Conservation (phyloP, 2,329 filamentous ascomycete species). For the Madurella mycetomatis region DNA sequence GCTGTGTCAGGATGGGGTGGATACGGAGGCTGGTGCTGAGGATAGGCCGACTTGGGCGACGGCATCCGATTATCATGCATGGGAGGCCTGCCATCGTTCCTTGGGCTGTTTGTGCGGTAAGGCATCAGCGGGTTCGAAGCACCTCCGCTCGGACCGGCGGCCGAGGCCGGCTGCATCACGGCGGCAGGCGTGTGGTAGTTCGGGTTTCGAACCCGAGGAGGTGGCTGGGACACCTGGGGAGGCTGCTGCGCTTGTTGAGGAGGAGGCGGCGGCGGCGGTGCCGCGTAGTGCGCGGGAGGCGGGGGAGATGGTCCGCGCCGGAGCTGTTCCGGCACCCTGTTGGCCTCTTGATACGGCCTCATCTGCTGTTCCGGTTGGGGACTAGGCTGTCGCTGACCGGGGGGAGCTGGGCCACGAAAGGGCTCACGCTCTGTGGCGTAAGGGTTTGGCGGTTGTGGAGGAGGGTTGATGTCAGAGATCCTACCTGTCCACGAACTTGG, state of each 20-base stretch:
- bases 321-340: slow-evolving; percentile 43
- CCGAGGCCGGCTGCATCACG: slow-evolving; percentile 32
- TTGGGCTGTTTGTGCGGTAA: slow-evolving; percentile 74
- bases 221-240: slow-evolving; percentile 38
- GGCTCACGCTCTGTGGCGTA: slow-evolving; percentile 70
- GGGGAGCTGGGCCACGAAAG: slow-evolving; percentile 62
- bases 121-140: slow-evolving; percentile 56
- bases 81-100: slow-evolving; percentile 70
- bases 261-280: slow-evolving; percentile 46
- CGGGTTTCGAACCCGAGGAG: slow-evolving; percentile 54
- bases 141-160: slow-evolving; percentile 41
- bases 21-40: slow-evolving; percentile 67
- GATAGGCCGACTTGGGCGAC: slow-evolving; percentile 86
- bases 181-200: slow-evolving; percentile 50
- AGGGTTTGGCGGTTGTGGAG: slow-evolving; percentile 72
- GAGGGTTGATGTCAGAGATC: slow-evolving; percentile 72
- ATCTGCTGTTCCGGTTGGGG: slow-evolving; percentile 69
- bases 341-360: slow-evolving; percentile 64
- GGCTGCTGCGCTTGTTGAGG: slow-evolving; percentile 38
- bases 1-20: slow-evolving; percentile 66
- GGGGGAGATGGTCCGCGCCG: slow-evolving; percentile 53
- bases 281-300: slow-evolving; percentile 49
- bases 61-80: slow-evolving; percentile 79
- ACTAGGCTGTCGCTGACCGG: slow-evolving; percentile 67
- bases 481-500: slow-evolving; percentile 54